Percentiles rank a stretch among this genome's conserved stretches.
phyloP scores from a whole-genome alignment of 495 filamentous ascomycete species.

The Aspergillus sparsus region DNA sequence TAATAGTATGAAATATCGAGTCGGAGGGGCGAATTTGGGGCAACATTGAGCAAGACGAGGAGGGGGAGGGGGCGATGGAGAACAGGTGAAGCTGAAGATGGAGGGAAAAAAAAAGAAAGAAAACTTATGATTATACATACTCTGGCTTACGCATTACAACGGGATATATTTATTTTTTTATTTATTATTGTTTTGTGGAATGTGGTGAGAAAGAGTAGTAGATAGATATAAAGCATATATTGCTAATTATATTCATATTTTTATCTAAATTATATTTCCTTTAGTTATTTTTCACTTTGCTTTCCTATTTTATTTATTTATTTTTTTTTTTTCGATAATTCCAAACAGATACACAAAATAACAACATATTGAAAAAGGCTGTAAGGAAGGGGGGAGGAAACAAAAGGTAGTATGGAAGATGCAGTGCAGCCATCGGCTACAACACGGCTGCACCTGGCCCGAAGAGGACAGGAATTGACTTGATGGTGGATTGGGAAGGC shows the following conservation, averaged over 20 bases:
- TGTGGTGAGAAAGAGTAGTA: neutral
- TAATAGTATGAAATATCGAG: no score
- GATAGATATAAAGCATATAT: neutral
- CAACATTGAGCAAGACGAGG: no score
- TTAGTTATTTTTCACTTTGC: no score
- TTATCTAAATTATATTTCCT: neutral
- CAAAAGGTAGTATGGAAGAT: neutral
- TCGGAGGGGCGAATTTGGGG: no score
- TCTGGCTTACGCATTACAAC: no score
- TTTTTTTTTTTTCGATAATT: neutral
- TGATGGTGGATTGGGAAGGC: neutral
- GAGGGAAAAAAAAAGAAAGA: no score
- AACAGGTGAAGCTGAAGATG: no score
- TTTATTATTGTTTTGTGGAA: neutral
- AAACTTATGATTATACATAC: no score
- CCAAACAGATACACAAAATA: neutral
- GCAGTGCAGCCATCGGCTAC: neutral
- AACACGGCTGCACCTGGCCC: slow-evolving; percentile 18
- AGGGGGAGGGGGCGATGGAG: no score
- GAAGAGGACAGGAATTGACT: slow-evolving; percentile 15
- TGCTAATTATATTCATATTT: neutral
- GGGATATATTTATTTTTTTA: neutral
- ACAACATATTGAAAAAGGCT: neutral
- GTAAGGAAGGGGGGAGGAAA: neutral
- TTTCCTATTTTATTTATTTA: neutral